These are phyloP conservation scores for Cyphellophora attinorum DNA, from an alignment of 2,329 filamentous ascomycete species.

Conservation along the genomic window DNA sequence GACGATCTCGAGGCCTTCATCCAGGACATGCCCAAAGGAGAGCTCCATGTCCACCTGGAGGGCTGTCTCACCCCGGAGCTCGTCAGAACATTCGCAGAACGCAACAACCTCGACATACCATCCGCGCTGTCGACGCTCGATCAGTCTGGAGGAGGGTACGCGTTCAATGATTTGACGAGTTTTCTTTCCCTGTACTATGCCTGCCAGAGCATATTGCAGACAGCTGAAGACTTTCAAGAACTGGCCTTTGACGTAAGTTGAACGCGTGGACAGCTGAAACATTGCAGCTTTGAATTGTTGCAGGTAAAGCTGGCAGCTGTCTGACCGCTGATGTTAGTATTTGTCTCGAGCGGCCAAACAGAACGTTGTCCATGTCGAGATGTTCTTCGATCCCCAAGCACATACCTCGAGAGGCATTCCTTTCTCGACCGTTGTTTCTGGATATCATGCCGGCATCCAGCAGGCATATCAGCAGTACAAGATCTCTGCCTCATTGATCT, in stretches of 20 bases:
- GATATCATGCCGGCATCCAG: slow-evolving; percentile 51
- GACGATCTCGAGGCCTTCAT: slow-evolving; percentile 13
- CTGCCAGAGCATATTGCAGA: slow-evolving; percentile 60
- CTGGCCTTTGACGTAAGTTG: too few relatives aligned
- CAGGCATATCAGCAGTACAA: slow-evolving; percentile 55
- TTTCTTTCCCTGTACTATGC: slow-evolving; percentile 70
- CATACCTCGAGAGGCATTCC: slow-evolving; percentile 56
- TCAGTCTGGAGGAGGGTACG: slow-evolving; percentile 7
- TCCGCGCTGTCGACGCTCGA: slow-evolving; percentile 6
- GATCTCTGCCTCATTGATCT: slow-evolving; percentile 56
- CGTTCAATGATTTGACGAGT: slow-evolving; percentile 14
- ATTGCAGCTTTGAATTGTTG: too few relatives aligned
- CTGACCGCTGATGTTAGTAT: too few relatives aligned
- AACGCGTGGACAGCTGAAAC: too few relatives aligned
- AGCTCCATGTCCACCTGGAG: slow-evolving; percentile 16
- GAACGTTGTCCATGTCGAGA: slow-evolving; percentile 62
- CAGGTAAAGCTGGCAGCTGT: too few relatives aligned
- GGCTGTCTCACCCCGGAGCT: slow-evolving; percentile 12
- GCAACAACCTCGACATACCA: slow-evolving; percentile 14
- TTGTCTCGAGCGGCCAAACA: slow-evolving; percentile 55
- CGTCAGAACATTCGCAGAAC: slow-evolving; percentile 9
- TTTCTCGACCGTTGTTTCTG: slow-evolving; percentile 54
- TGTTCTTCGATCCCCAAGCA: slow-evolving; percentile 75
- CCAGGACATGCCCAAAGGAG: slow-evolving; percentile 15
- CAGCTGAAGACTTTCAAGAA: slow-evolving; percentile 58